Conservation (phyloP, 805 yeast genomes). For the Suhomyces kilbournensis region DNA sequence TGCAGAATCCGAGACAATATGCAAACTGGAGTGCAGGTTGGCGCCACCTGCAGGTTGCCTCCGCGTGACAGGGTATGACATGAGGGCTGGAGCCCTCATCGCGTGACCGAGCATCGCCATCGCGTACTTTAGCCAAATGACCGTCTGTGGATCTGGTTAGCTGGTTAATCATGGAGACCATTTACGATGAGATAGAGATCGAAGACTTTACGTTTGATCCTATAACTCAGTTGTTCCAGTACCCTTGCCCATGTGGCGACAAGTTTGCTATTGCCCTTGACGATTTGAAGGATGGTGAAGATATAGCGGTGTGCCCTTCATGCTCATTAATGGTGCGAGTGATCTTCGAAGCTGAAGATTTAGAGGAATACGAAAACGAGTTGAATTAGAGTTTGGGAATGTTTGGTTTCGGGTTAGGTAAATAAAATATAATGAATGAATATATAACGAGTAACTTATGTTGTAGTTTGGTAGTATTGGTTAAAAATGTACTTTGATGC, state of each 20-base stretch:
- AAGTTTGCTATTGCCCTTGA: constrained; percentile 80
- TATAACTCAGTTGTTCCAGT: constrained; percentile 74
- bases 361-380: constrained; percentile 36
- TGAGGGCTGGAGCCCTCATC: constrained; percentile 13
- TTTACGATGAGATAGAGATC: constrained; percentile 93
- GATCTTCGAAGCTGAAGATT: constrained; percentile 70
- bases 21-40: constrained; percentile 1
- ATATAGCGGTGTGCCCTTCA: constrained; percentile 94
- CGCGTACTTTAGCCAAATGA: not conserved
- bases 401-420: not conserved
- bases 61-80: not conserved
- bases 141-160: not conserved
- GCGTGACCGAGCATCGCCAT: not conserved
- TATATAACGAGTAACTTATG: no score
- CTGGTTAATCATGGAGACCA: constrained; percentile 46
- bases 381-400: not conserved
- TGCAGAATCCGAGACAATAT: not conserved
- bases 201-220: constrained; percentile 95
- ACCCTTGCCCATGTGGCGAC: constrained; percentile 99
- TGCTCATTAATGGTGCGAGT: constrained; percentile 93
- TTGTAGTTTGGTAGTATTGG: no score
- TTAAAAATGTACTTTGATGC: no score
- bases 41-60: not conserved
- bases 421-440: not conserved
- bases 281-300: constrained; percentile 87